Evolutionary conservation across 192 early-diverging fungal species (phyloP).

Genomic region (Tieghemiomyces parasiticus): DNA sequence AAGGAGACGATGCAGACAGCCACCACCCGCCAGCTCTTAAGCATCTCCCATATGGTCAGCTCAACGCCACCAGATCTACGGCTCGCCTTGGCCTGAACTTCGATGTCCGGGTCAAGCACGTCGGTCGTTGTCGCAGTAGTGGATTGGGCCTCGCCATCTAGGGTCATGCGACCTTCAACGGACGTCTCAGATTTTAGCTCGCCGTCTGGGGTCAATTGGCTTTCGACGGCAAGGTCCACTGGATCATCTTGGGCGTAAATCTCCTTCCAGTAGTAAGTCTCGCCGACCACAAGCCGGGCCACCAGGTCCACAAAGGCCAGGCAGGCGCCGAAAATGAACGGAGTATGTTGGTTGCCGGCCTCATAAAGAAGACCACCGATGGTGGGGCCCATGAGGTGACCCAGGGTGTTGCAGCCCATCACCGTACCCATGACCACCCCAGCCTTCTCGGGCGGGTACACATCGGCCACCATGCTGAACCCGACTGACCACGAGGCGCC

Average conservation of each 20-base stretch:
- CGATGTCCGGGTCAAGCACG: too few species aligned
- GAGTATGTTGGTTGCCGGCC: slow-evolving; percentile 45
- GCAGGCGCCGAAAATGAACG: slow-evolving; percentile 50
- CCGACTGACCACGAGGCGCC: slow-evolving; percentile 65
- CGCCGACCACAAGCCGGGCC: slow-evolving; percentile 40
- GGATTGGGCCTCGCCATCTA: too few species aligned
- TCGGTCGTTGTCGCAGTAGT: too few species aligned
- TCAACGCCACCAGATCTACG: too few species aligned
- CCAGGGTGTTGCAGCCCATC: slow-evolving; percentile 47
- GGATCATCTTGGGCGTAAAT: too few species aligned
- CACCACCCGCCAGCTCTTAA: neutral
- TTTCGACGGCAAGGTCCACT: too few species aligned
- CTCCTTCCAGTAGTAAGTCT: slow-evolving; percentile 29
- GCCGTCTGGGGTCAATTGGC: too few species aligned
- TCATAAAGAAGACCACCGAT: slow-evolving; percentile 48
- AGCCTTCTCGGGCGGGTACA: slow-evolving; percentile 40
- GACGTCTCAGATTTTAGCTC: neutral
- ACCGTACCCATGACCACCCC: slow-evolving; percentile 60
- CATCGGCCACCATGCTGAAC: slow-evolving; percentile 55
- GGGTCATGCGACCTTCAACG: neutral
- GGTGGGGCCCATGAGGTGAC: slow-evolving; percentile 50
- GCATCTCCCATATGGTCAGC: neutral
- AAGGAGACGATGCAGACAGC: neutral
- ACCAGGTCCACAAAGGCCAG: slow-evolving; percentile 43
- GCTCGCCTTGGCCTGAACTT: too few species aligned